Evolutionary conservation across 1,139 yeast genomes (phyloP), one percentile per base, ranked within the genome.

Genomic region (Sugiyamaella paludigena): DNA sequence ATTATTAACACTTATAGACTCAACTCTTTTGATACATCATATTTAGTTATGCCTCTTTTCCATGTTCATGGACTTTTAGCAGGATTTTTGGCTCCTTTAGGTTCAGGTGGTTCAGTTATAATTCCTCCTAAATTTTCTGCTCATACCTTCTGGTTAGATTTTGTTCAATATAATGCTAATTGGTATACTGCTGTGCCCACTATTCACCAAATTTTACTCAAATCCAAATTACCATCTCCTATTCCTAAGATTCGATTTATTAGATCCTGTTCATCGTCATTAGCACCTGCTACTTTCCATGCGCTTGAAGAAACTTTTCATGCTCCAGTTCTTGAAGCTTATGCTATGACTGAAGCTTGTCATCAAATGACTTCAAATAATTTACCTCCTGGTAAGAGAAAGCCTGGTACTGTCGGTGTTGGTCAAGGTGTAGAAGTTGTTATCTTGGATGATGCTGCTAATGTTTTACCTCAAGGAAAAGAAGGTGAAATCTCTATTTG

Each of bases 151-250:
- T 83, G 87, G 84, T 51, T 61, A 4, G 81, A 83, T 50, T 82
- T 79, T 57, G 63, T 68, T 47, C 58, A 60, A 27, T 72, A 73
- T 61, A 57, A 65, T 6, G 83, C 84, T 50, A 80, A 70, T 51
- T 83, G 88, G 87, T 83, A 81, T 65, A 79, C 85, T 44, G 87
- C 87, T 7, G 87, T 83, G 7, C 87, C 88, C 37, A 83, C 88
- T 0, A 83, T 83, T 53, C 86, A 83, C 65, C 77, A 79, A 64
- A 82, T 82, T 55, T 63, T 83, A 61, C 66, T 83, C 48, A 78
- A 77, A 58, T 68, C 74, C 33, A 69, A 73, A 34, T 60, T 71
- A 43, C 87, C 87, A 26, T 53, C 61, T 3, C 73, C 72, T 9
- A 51, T 76, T 43, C 85, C 84, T 39, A 29, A 29, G 3, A 75